Base-by-base conservation (phyloP, 208 protist species). In the Leishmania major region DNA sequence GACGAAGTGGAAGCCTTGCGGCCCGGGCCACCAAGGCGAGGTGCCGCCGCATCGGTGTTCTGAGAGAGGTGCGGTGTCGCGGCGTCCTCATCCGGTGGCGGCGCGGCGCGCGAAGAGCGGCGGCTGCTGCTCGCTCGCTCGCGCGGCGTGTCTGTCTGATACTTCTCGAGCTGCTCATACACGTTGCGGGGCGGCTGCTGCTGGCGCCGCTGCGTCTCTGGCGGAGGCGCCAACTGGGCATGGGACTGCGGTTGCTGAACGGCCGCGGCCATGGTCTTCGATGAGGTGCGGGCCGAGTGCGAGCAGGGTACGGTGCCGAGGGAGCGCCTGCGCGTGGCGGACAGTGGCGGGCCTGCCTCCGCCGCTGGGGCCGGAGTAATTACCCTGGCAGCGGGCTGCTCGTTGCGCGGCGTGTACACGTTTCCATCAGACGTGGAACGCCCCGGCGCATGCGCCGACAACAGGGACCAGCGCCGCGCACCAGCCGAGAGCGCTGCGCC, bases 251-350 rank as follows among this genome's bases (percentile, higher is more conserved):
- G 37, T 55, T 55, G 53, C 37, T 25, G 74, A 7, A 3, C 70
- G 73, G 31, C 15, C 35, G 78, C 22, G 11, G 31, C 73, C 8
- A 86, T 55, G n/a, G 75, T 78, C 37, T 86, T 86, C 66, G 78
- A 60, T 1, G 79, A 25, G 40, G 71, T 67, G n/a, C 74, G 78
- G 3, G 78, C 66, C 10, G 83, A 82, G 75, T 86, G 83, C n/a
- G 67, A 74, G 74, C 78, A 86, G 17, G 78, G 83, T 31, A 75
- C 73, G 22, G 83, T 73, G n/a, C 74, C 66, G 11, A 79, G 69
- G 35, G 49, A 35, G 4, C 62, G 78, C n/a, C 31, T 17, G 6
- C 69, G 59, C 62, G 79, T 25, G 11, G 13, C 7, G 53, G 25
- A n/a, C 37, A 25, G 43, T 73, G 69, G 69, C 43, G 22, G 43